These are phyloP conservation scores for Sporisorium exsertum DNA, from an alignment of 1,284 basidiomycete species.

Conservation along the genomic window DNA sequence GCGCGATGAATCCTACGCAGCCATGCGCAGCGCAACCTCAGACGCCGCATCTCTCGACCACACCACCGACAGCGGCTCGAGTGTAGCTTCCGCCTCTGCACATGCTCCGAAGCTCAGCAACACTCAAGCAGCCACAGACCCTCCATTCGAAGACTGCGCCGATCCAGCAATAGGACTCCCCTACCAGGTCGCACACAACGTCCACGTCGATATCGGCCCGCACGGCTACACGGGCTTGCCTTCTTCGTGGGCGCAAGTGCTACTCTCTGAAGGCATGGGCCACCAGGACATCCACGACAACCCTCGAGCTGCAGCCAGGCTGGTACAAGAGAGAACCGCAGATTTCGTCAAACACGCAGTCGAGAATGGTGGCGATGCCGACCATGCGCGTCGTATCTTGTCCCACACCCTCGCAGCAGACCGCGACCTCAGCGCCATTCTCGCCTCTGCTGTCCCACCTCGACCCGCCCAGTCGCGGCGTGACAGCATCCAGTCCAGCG, in stretches of 20 bases:
- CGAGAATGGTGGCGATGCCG: slow-evolving; percentile 34
- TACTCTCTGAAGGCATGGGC: slow-evolving; percentile 45
- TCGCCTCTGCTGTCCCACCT: slow-evolving; percentile 11
- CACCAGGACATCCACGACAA: slow-evolving; percentile 29
- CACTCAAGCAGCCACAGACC: background rate
- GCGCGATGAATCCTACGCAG: slow-evolving; percentile 30
- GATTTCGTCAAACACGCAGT: slow-evolving; percentile 46
- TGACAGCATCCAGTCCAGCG: slow-evolving; percentile 36
- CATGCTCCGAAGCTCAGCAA: slow-evolving; percentile 5
- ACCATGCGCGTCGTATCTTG: slow-evolving; percentile 28
- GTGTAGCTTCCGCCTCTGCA: background rate
- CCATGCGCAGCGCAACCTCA: slow-evolving; percentile 6
- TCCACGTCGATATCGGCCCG: slow-evolving; percentile 60
- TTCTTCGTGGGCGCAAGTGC: slow-evolving; percentile 51
- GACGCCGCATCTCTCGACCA: background rate
- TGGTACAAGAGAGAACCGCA: slow-evolving; percentile 40
- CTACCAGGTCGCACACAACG: slow-evolving; percentile 58
- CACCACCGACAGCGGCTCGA: background rate
- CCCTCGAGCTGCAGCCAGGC: slow-evolving; percentile 33
- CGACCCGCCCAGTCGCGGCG: slow-evolving; percentile 9
- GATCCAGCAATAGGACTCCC: slow-evolving; percentile 58
- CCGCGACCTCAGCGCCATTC: slow-evolving; percentile 19
- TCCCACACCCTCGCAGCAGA: slow-evolving; percentile 32
- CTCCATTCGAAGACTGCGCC: slow-evolving; percentile 29
- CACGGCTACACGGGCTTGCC: slow-evolving; percentile 59